Conservation (phyloP, 2,329 filamentous ascomycete species). For the Fusarium drepaniforme region DNA sequence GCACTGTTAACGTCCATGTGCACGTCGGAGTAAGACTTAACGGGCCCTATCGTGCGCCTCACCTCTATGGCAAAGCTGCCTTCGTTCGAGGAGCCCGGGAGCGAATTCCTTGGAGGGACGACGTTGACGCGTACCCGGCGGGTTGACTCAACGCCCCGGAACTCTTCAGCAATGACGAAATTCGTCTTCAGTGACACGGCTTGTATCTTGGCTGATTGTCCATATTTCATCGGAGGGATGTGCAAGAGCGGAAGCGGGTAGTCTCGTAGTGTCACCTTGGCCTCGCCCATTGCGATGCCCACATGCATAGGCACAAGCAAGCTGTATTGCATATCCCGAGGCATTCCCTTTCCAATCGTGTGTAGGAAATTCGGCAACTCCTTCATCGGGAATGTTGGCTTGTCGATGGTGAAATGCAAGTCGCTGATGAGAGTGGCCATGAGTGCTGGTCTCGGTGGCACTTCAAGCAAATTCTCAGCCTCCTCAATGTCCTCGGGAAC, state of each 20-base stretch:
- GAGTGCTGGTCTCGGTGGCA: conserved; percentile 86
- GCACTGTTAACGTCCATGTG: conserved; percentile 92
- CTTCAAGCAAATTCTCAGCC: conserved; percentile 85
- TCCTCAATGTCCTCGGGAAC: conserved; percentile 86
- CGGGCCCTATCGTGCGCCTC: conserved; percentile 89
- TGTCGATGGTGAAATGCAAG: conserved; percentile 87
- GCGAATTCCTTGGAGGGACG: conserved; percentile 75
- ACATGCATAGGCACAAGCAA: conserved; percentile 92
- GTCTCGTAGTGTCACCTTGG: conserved; percentile 86
- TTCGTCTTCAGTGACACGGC: conserved; percentile 88
- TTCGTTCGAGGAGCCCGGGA: conserved; percentile 65
- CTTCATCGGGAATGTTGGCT: conserved; percentile 88
- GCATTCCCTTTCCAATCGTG: conserved; percentile 96
- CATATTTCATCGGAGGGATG: conserved; percentile 83
- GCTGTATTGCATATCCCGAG: conserved; percentile 89
- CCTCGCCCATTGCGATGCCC: conserved; percentile 90
- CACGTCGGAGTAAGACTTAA: conserved; percentile 97
- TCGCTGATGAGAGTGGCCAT: conserved; percentile 87
- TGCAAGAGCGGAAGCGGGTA: conserved; percentile 94
- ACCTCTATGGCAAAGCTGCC: conserved; percentile 87
- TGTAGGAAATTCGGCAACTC: conserved; percentile 89
- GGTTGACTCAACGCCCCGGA: conserved; percentile 81
- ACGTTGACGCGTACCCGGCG: conserved; percentile 86
- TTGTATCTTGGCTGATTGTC: conserved; percentile 83
- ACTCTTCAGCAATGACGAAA: conserved; percentile 97